phyloP scores from a whole-genome alignment of 2,329 filamentous ascomycete species.

The Mycosphaerella sp. region DNA sequence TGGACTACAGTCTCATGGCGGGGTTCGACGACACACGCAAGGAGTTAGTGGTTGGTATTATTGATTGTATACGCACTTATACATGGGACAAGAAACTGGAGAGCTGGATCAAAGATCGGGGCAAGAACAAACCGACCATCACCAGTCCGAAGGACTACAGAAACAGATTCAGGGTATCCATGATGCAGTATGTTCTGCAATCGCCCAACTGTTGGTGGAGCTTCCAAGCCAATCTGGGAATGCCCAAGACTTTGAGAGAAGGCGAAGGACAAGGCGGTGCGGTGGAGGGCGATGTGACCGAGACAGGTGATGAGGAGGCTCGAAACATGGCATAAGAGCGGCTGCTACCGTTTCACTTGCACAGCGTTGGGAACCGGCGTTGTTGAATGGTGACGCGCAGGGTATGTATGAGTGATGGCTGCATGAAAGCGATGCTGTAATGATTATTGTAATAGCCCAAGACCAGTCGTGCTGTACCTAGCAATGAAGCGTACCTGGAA shows the following conservation, averaged over 20 bases:
- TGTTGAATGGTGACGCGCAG: not conserved
- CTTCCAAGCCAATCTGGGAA: conserved; percentile 44
- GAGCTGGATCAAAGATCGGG: conserved; percentile 97
- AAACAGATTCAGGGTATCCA: conserved; percentile 88
- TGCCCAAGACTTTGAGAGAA: conserved; percentile 31
- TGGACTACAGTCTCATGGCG: conserved; percentile 99
- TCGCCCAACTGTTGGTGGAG: conserved; percentile 72
- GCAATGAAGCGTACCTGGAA: no score
- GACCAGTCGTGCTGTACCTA: no score
- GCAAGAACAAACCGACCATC: conserved; percentile 81
- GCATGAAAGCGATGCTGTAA: no score
- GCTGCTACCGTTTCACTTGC: not conserved
- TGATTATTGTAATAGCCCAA: no score
- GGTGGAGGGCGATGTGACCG: conserved; percentile 10
- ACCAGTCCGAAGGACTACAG: conserved; percentile 98
- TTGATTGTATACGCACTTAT: conserved; percentile 96
- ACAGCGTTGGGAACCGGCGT: not conserved
- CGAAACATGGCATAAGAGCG: not conserved
- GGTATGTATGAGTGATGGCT: no score
- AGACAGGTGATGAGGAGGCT: conserved; percentile 5
- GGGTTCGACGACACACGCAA: conserved; percentile 86
- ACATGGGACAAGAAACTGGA: conserved; percentile 99
- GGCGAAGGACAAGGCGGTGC: conserved; percentile 8
- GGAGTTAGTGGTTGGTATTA: conserved; percentile 94
- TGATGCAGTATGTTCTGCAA: conserved; percentile 81